A percentile compares a stretch with the other conserved stretches of the same genome.
phyloP scores from a whole-genome alignment of 2,329 filamentous ascomycete genomes.

The Aureobasidium pullulans region DNA sequence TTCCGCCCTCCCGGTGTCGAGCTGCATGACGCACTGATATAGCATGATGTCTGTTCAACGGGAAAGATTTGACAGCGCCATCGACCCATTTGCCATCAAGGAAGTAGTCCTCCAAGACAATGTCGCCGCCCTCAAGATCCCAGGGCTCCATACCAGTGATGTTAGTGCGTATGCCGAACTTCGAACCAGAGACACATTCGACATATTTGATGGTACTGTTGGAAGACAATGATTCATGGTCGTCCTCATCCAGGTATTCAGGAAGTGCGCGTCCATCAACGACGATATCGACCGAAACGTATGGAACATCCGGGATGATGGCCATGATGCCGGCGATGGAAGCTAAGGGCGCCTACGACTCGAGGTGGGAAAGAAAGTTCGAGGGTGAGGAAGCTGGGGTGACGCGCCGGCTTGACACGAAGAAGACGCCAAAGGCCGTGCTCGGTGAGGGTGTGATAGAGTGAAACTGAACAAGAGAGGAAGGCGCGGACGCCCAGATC shows the following conservation, averaged over 20 bases:
- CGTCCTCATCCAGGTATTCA: conserved; percentile 19
- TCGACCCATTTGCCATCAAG: not conserved
- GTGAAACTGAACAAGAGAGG: not conserved
- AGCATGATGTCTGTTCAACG: not conserved
- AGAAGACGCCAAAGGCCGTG: not conserved
- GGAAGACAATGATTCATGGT: not conserved
- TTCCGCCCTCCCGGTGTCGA: not conserved
- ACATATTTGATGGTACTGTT: conserved; percentile 20
- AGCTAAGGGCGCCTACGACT: not conserved
- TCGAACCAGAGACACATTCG: conserved; percentile 17
- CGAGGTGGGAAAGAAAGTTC: not conserved
- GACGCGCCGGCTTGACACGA: not conserved
- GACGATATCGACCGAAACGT: conserved; percentile 18
- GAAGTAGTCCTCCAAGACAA: not conserved
- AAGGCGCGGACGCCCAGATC: not conserved
- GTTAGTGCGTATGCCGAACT: conserved; percentile 17
- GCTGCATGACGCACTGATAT: not conserved
- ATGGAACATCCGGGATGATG: conserved; percentile 17
- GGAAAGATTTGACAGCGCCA: not conserved
- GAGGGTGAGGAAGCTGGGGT: not conserved
- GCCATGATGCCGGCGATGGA: conserved; percentile 17
- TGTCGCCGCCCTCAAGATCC: not conserved
- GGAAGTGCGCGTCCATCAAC: conserved; percentile 16
- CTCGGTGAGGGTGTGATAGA: not conserved
- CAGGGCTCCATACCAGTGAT: not conserved